Percentiles rank a stretch among this genome's conserved stretches.
phyloP scores from a whole-genome alignment of 1,284 basidiomycete species.

The Moniliella sp. region DNA sequence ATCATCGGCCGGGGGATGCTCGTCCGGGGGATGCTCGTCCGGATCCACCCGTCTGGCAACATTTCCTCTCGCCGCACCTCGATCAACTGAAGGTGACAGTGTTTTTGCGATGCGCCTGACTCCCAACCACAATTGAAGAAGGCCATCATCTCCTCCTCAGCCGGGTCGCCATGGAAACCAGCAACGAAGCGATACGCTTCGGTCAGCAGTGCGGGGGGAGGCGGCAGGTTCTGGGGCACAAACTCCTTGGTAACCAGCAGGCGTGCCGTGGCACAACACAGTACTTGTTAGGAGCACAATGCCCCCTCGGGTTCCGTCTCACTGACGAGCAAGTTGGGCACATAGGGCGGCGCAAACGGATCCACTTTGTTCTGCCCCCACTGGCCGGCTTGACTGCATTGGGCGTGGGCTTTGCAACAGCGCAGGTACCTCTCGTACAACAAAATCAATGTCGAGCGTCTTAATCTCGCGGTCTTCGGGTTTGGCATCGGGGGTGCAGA shows the following conservation, averaged over 20 bases:
- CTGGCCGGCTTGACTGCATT: slow-evolving; percentile 2
- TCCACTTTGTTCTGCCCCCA: slow-evolving; percentile 18
- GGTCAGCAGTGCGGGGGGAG: slow-evolving; percentile 13
- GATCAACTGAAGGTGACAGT: too few relatives aligned
- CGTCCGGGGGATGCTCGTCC: too few relatives aligned
- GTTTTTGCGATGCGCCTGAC: slow-evolving; percentile 23
- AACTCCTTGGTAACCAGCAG: slow-evolving; percentile 21
- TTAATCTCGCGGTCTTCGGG: too few relatives aligned
- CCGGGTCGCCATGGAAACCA: slow-evolving; percentile 3
- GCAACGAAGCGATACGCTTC: slow-evolving; percentile 14
- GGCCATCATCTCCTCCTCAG: slow-evolving; percentile 9
- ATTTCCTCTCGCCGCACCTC: too few relatives aligned
- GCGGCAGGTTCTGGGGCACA: slow-evolving; percentile 20
- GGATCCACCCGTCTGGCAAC: too few relatives aligned
- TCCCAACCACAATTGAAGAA: slow-evolving; percentile 29
- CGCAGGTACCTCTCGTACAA: slow-evolving; percentile 16
- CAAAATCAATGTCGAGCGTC: too few relatives aligned
- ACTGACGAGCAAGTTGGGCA: slow-evolving; percentile 21
- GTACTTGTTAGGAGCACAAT: slow-evolving; percentile 29
- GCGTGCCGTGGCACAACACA: slow-evolving; percentile 27
- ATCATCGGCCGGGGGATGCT: too few relatives aligned
- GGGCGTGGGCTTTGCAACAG: slow-evolving; percentile 15
- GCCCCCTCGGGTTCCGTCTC: slow-evolving; percentile 13
- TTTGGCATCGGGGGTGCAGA: too few relatives aligned
- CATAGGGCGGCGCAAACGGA: slow-evolving; percentile 30